Base-by-base conservation (phyloP, 768 basidiomycete genomes). In the Termitomyces sp. region DNA sequence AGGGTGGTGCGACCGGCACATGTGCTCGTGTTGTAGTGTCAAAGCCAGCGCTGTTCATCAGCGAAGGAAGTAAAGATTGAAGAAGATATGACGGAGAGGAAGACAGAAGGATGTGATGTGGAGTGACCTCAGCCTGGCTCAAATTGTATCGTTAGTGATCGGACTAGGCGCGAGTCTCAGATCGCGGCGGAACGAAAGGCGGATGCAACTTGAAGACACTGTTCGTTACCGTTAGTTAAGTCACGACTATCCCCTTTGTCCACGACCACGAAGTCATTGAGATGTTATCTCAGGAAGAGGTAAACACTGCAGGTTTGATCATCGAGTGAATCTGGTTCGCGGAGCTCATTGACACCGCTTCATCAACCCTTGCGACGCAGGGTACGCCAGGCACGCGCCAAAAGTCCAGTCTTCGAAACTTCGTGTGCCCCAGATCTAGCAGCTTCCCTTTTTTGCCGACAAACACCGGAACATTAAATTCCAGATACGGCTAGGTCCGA, bases 401-500 rank as follows among this genome's bases (percentile, higher is more conserved):
- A 67, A 68, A 65, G 72, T 63, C 70, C 68, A 69, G 66, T 67
- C 74, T 68, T 77, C 74, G 73, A 79, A 74, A 72, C 75, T 69
- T 74, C 72, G 73, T 66, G 69, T 68, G 64, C 69, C 68, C 67
- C 63, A 70, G 67, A 68, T 65, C 66, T 66, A 72, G 68, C 60
- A 68, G 64, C 67, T 77, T 68, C 71, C 73, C 72, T 73, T 77
- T 76, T 63, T 44, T 53, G 55, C 50, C 63, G 69, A 68, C 63
- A 69, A 66, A 73, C n/a, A n/a, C 46, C 78, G 76, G 74, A 77
- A 75, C 78, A 73, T 72, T 70, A 73, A 66, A 69, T 76, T 71
- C 77, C 74, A 67, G 67, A 72, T 80, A 73, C 76, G 75, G 78
- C 76, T 74, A 79, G 75, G 75, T 66, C 72, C 70, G 72, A 74